Conservation (phyloP, 2,329 filamentous ascomycete genomes). For the Curvularia verruculosa region DNA sequence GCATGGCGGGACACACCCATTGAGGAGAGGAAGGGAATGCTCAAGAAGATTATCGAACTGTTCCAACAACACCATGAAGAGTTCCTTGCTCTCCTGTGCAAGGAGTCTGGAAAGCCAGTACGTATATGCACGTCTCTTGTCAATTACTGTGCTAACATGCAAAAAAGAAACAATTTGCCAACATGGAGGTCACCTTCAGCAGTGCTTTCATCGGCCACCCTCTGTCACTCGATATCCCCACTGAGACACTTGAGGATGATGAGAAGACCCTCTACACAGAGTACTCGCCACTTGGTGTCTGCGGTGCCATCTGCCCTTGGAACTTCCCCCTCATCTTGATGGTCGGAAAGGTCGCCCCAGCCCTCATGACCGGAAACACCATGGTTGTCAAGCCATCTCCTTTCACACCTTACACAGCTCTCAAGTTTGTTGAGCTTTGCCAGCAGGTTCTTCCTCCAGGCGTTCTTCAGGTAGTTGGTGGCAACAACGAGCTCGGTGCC, state of each 20-base stretch:
- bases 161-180: constrained; percentile 50
- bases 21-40: constrained; percentile 42
- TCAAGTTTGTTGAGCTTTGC: constrained; percentile 67
- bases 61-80: constrained; percentile 39
- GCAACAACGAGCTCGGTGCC: constrained; percentile 66
- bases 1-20: constrained; percentile 51
- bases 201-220: constrained; percentile 49
- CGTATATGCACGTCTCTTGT: constrained; percentile 3
- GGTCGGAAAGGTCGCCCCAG: constrained; percentile 62
- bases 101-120: constrained; percentile 48
- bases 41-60: constrained; percentile 35
- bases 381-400: constrained; percentile 64
- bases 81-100: constrained; percentile 41
- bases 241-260: constrained; percentile 52
- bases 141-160: constrained; percentile 11
- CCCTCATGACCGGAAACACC: constrained; percentile 62
- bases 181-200: constrained; percentile 48
- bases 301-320: constrained; percentile 51
- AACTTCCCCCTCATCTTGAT: constrained; percentile 62
- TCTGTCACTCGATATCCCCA: constrained; percentile 39
- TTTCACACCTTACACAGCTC: constrained; percentile 63
- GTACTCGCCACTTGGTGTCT: constrained; percentile 57
- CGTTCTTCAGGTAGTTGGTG: constrained; percentile 66
- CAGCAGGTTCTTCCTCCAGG: constrained; percentile 65
- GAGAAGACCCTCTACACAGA: constrained; percentile 56